Base-by-base conservation (phyloP, 148 eudicot species). In the Simmondsia chinensis region DNA sequence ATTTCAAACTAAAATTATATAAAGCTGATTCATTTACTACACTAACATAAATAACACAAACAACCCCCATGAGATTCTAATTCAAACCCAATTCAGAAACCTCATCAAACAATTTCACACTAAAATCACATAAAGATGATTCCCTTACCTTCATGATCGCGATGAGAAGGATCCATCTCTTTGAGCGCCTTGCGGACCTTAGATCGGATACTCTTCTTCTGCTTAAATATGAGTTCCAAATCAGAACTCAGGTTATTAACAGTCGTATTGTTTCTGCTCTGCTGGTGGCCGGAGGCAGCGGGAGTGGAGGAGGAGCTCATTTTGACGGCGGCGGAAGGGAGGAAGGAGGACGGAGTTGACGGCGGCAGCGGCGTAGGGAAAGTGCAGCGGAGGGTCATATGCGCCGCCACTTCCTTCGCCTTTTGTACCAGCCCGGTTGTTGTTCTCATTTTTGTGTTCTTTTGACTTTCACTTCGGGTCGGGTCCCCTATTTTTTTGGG, bases 161-260 rank as follows among this genome's bases (percentile, higher is more conserved):
- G 69, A 14, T 56, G 61, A 20, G 63, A 29, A 37, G 75, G 77
- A 52, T 73, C 69, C 89, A 85, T 85, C 20, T 69, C 72, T 54
- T 56, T 80, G 48, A 85, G 95, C 10, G 72, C 75, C 53, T 68
- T 77, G 12, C 46, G 57, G 7, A 85, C 78, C 60, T 66, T 69
- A 35, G 74, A 55, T 21, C 95, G 75, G 41, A 85, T 56, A 22
- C 33, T 26, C 54, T 73, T 77, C 41, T 85, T 85, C 43, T 72
- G 72, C 64, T 70, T 68, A 55, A 77, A 75, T 38, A 77, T 35
- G 66, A 74, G 37, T 7, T 81, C 93, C 24, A 78, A 43, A 23
- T 65, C 69, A 47, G 36, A 20, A 48, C 46, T 2, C 31, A 5
- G 25, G 38, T 41, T 12, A 18, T 2, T 18, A 13, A 23, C 31